A percentile compares a stretch with the other conserved stretches of the same genome.
Conservation (phyloP, 805 yeast species). For the Candida boleticola region DNA sequence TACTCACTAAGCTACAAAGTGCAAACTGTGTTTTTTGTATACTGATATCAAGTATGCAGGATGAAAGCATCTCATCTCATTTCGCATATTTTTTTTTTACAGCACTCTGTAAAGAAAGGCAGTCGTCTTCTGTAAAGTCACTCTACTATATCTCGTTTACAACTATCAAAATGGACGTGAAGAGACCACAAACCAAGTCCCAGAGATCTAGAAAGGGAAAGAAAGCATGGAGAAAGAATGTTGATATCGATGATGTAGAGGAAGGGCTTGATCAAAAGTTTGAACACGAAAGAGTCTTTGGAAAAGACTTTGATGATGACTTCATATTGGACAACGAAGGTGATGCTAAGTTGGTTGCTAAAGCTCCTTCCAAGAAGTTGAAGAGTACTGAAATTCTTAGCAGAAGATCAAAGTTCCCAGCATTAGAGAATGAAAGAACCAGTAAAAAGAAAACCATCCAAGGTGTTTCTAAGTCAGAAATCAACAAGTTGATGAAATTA, state of each 20-base stretch:
- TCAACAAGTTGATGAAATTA: slow-evolving; percentile 63
- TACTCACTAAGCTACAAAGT: too few relatives aligned
- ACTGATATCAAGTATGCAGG: too few relatives aligned
- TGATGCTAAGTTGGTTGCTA: slow-evolving; percentile 31
- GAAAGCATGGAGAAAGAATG: slow-evolving; percentile 89
- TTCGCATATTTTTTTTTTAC: not conserved
- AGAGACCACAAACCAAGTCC: slow-evolving; percentile 54
- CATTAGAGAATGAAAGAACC: slow-evolving; percentile 42
- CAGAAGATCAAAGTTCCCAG: slow-evolving; percentile 75
- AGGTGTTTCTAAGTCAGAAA: slow-evolving; percentile 63
- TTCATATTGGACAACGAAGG: slow-evolving; percentile 44
- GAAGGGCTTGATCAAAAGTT: slow-evolving; percentile 64
- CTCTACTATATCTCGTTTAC: too few relatives aligned
- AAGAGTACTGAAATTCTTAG: slow-evolving; percentile 67
- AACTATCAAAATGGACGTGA: too few relatives aligned
- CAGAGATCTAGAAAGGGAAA: slow-evolving; percentile 91
- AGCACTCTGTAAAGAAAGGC: too few relatives aligned
- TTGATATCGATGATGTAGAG: slow-evolving; percentile 80
- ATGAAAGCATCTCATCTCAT: slow-evolving; percentile 4
- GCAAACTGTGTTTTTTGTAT: too few relatives aligned
- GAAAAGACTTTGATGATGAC: slow-evolving; percentile 53
- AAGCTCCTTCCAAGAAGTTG: slow-evolving; percentile 38
- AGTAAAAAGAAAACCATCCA: slow-evolving; percentile 40
- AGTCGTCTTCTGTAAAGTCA: too few relatives aligned
- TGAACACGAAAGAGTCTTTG: slow-evolving; percentile 56